Percentiles rank a stretch among this genome's conserved stretches.
Conservation (phyloP, 352 stramenopile species). For the Lagenidium giganteum region DNA sequence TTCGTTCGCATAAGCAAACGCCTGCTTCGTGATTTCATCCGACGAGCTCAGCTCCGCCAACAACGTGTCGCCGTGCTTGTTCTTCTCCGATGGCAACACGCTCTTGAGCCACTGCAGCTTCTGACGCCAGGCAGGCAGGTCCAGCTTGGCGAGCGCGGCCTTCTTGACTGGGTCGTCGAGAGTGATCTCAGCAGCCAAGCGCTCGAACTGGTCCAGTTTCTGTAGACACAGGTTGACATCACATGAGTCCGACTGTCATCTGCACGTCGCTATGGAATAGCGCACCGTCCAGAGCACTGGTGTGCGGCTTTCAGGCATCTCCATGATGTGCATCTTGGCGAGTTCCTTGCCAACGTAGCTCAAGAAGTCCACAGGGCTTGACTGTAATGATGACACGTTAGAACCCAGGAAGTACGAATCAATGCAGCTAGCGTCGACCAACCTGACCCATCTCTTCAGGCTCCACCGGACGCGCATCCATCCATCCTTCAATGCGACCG, state of each 20-base stretch:
- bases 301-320: conserved; percentile 53
- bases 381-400: conserved; percentile 13
- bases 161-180: conserved; percentile 58
- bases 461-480: conserved; percentile 77
- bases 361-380: conserved; percentile 72
- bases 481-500: conserved; percentile 88
- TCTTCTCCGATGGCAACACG: conserved; percentile 68
- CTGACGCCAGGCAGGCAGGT: conserved; percentile 48
- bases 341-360: conserved; percentile 86
- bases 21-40: conserved; percentile 76
- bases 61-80: conserved; percentile 57
- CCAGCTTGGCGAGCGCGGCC: conserved; percentile 46
- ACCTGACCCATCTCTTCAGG: conserved; percentile 84
- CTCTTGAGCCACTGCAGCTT: conserved; percentile 82
- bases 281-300: conserved; percentile 64
- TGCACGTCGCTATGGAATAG: background rate
- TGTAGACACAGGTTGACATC: conserved; percentile 3
- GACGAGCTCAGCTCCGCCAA: conserved; percentile 31
- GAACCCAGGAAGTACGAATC: background rate
- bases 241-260: no score
- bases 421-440: background rate
- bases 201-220: conserved; percentile 80
- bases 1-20: conserved; percentile 67
- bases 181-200: conserved; percentile 57
- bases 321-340: conserved; percentile 83